Evolutionary conservation across 805 yeast genomes (phyloP).

Genomic region (Pichia nanzhaoensis): DNA sequence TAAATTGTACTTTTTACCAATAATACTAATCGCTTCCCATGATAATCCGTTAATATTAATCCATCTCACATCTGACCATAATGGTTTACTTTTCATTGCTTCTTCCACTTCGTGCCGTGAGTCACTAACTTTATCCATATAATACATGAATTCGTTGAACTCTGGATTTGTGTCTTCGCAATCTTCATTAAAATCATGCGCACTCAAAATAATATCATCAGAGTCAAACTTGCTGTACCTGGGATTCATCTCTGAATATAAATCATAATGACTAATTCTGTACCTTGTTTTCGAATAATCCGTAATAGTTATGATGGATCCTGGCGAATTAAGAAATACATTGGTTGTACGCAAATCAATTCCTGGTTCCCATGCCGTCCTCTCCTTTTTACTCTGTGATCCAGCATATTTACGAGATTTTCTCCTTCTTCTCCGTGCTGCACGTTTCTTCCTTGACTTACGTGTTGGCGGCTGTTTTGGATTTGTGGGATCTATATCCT

Average conservation of each 20-base stretch:
- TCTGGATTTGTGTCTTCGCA: conserved; percentile 3
- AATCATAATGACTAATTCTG: conserved; percentile 38
- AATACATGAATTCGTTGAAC: conserved; percentile 8
- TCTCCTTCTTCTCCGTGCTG: conserved; percentile 4
- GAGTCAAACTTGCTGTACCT: conserved; percentile 16
- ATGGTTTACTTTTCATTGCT: conserved; percentile 33
- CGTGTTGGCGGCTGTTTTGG: background rate
- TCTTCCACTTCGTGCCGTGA: conserved; percentile 27
- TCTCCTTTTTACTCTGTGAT: conserved; percentile 33
- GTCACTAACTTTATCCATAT: conserved; percentile 16
- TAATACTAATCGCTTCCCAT: conserved; percentile 48
- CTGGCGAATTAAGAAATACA: conserved; percentile 44
- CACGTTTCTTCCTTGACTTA: conserved; percentile 2
- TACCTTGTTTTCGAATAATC: conserved; percentile 43
- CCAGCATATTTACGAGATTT: conserved; percentile 30
- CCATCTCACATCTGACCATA: conserved; percentile 50
- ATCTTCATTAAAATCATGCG: conserved; percentile 10
- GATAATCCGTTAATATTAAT: conserved; percentile 54
- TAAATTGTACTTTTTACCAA: conserved; percentile 38
- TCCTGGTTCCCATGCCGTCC: conserved; percentile 57
- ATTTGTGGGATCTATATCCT: conserved; percentile 1
- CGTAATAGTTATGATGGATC: conserved; percentile 46
- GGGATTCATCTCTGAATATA: conserved; percentile 25
- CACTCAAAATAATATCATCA: conserved; percentile 12
- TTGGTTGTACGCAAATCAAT: conserved; percentile 44